A percentile compares a stretch with the other conserved stretches of the same genome.
Evolutionary conservation across 352 stramenopile genomes (phyloP).

Genomic region (Pythium scleroteichum): DNA sequence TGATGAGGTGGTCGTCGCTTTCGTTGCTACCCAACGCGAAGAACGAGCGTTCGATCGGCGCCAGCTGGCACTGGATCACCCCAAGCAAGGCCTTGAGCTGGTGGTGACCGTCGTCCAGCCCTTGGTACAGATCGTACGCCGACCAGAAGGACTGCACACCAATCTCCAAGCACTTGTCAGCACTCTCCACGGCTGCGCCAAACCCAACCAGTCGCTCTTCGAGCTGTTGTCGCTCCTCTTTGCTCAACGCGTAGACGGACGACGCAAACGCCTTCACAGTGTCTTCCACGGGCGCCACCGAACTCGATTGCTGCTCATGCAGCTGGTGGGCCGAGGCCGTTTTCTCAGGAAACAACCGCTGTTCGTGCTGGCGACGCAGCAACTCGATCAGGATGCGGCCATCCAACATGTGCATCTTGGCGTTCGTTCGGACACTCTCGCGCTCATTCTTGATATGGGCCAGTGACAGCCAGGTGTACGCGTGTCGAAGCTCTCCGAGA

Average conservation of each 20-base stretch:
- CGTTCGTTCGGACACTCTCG: slow-evolving; percentile 65
- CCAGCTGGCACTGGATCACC: slow-evolving; percentile 63
- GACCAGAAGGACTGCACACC: slow-evolving; percentile 59
- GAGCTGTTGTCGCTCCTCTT: slow-evolving; percentile 56
- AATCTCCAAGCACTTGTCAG: slow-evolving; percentile 52
- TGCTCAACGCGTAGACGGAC: slow-evolving; percentile 68
- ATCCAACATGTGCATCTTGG: slow-evolving; percentile 70
- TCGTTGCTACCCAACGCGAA: slow-evolving; percentile 67
- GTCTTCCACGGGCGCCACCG: slow-evolving; percentile 39
- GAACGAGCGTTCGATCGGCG: slow-evolving; percentile 68
- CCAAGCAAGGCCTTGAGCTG: slow-evolving; percentile 78
- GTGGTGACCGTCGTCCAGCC: slow-evolving; percentile 68
- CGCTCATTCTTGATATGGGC: slow-evolving; percentile 76
- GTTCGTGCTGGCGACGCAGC: slow-evolving; percentile 58
- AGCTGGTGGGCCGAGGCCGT: slow-evolving; percentile 14
- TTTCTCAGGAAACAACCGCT: slow-evolving; percentile 28
- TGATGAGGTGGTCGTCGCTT: slow-evolving; percentile 64
- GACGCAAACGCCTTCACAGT: slow-evolving; percentile 55
- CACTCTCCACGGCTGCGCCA: slow-evolving; percentile 38
- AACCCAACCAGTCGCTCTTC: slow-evolving; percentile 57
- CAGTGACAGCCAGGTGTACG: slow-evolving; percentile 73
- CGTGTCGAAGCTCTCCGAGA: slow-evolving; percentile 49
- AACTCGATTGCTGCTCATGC: slow-evolving; percentile 7
- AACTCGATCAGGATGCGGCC: slow-evolving; percentile 59
- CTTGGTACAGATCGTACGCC: slow-evolving; percentile 69